Evolutionary conservation across 2,329 filamentous ascomycete species (phyloP), one percentile per base, ranked within the genome.

Genomic region (Akanthomyces dipterigenus): DNA sequence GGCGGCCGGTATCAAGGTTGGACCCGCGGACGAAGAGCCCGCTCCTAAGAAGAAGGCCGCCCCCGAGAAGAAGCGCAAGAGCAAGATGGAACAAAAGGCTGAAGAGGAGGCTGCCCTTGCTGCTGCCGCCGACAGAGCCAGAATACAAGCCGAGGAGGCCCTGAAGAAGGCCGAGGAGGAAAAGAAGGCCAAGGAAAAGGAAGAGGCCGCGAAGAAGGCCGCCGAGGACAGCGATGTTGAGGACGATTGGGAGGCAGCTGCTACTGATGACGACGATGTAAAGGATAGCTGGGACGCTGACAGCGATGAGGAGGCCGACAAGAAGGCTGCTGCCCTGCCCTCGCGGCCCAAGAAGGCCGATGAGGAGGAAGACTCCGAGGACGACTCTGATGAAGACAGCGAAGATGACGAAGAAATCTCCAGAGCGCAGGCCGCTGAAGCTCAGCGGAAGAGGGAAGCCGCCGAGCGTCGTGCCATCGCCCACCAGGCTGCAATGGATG

Each of bases 241-340:
- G 18, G 88, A 96, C 40, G 92, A 96, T 74, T 96, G 93, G 93
- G 91, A 97, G 74, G 86, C 87, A 34, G 88, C 90, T 55, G 91
- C 89, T 34, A 89, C 87, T 28, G 89, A 90, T 53, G 85, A 90
- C 28, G 87, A 88, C 18, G 88, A 89, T 63, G 82, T 96, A 70
- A 97, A 97, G 76, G 93, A 97, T 66, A 93, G 88, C 78, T 98
- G 93, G 93, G 93, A 98, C 72, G 92, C 90, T 38, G 89, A 91
- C 60, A 88, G 86, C 3, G 89, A 90, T 54, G 88, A 90, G 7
- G 89, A 92, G 68, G 75, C 77, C 71, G 74, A 73, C 70, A 78
- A 81, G 69, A 70, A 69, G 63, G 63, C 62, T 55, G 65, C 66
- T 1, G 59, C 59, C 24, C 34, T 63, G 12, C 45, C 55, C 3